A percentile compares a stretch with the other conserved stretches of the same genome.
phyloP scores from a whole-genome alignment of 192 early-diverging fungal species.

The Haplosporangium gracile region DNA sequence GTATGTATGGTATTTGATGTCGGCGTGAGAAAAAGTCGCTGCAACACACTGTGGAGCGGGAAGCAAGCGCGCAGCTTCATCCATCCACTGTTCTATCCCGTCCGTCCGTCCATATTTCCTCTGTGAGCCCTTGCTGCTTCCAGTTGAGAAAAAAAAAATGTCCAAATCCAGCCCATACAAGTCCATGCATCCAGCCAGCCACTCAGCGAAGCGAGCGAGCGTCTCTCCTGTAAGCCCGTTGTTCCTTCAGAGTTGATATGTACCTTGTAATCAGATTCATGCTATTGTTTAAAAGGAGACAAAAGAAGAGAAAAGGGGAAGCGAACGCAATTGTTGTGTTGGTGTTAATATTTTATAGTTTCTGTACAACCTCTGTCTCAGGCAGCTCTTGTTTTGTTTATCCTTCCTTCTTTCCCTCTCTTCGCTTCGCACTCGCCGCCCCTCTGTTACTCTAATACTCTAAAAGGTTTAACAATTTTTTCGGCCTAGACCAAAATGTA shows the following conservation, averaged over 20 bases:
- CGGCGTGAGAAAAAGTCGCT: not conserved
- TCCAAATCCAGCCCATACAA: not conserved
- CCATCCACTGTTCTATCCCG: not conserved
- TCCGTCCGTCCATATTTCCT: not conserved
- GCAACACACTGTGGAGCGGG: not conserved
- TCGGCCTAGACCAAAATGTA: not conserved
- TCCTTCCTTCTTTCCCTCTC: not conserved
- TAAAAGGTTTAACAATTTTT: not conserved
- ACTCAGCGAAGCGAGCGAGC: not conserved
- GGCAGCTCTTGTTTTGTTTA: not conserved
- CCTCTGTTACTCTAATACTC: too few species aligned
- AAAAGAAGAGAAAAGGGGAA: not conserved
- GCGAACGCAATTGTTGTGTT: not conserved
- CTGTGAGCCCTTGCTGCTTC: not conserved
- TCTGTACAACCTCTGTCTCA: not conserved
- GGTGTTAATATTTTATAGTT: not conserved
- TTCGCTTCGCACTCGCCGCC: not conserved
- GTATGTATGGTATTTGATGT: too few species aligned
- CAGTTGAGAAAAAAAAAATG: not conserved
- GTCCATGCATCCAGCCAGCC: not conserved
- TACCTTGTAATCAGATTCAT: constrained; percentile 33
- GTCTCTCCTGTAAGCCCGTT: not conserved
- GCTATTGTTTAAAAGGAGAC: not conserved
- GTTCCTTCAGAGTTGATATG: not conserved
- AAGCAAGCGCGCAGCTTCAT: not conserved